These are phyloP conservation scores for Fusarium scirpi DNA, from an alignment of 2,329 filamentous ascomycete genomes.

Conservation along the genomic window DNA sequence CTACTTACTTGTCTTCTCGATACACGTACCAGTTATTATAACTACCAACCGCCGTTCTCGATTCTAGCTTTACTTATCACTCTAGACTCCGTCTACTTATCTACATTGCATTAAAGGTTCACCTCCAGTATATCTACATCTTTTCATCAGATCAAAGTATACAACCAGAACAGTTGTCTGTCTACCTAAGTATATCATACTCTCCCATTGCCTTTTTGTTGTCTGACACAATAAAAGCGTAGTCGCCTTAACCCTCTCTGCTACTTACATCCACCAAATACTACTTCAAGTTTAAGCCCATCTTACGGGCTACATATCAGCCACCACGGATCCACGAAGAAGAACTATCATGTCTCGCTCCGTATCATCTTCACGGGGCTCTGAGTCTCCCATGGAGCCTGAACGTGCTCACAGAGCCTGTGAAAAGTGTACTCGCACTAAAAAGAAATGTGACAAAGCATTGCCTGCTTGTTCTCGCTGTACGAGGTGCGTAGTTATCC, in stretches of 20 bases:
- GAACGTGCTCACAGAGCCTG: conserved; percentile 53
- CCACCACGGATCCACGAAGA: conserved; percentile 38
- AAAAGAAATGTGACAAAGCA: conserved; percentile 56
- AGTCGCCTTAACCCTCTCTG: conserved; percentile 11
- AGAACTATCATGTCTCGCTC: conserved; percentile 44
- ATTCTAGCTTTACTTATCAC: background rate
- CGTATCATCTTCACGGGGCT: conserved; percentile 46
- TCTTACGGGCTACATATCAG: conserved; percentile 28
- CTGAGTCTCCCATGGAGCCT: conserved; percentile 49
- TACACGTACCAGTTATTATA: conserved; percentile 9
- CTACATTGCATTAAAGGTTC: background rate
- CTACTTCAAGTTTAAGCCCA: conserved; percentile 7
- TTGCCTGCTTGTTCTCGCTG: conserved; percentile 53
- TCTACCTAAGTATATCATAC: conserved; percentile 14
- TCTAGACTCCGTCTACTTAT: background rate
- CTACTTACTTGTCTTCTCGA: background rate
- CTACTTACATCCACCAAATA: conserved; percentile 23
- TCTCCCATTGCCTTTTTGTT: conserved; percentile 9
- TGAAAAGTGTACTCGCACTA: conserved; percentile 55
- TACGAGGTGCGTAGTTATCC: conserved; percentile 46
- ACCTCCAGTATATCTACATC: background rate
- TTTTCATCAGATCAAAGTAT: background rate
- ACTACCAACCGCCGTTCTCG: conserved; percentile 7
- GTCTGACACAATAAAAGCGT: conserved; percentile 34
- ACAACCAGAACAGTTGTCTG: background rate